phyloP scores from a whole-genome alignment of 495 filamentous ascomycete species.

The Talaromyces wortmannii region DNA sequence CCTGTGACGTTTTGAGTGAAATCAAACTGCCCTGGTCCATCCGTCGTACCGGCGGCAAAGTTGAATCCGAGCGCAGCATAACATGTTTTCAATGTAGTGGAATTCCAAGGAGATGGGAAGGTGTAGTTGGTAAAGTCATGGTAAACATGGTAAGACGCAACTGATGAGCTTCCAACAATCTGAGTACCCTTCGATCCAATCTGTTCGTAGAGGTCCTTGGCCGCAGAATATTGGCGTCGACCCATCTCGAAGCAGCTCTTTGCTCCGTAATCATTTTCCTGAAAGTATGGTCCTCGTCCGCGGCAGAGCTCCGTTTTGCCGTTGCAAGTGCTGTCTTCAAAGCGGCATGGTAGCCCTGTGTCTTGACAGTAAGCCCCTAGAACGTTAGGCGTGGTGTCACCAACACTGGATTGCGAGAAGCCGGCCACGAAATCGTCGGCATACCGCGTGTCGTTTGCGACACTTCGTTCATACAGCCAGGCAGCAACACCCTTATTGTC shows the following conservation, averaged over 20 bases:
- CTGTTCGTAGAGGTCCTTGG: constrained; percentile 53
- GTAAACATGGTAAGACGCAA: constrained; percentile 68
- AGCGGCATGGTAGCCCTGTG: constrained; percentile 57
- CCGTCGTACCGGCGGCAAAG: constrained; percentile 91
- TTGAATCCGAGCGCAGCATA: constrained; percentile 90
- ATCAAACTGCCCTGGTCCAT: constrained; percentile 89
- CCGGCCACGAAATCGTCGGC: constrained; percentile 79
- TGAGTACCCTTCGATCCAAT: constrained; percentile 37
- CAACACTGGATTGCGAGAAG: constrained; percentile 92
- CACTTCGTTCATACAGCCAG: constrained; percentile 71
- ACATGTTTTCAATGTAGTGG: constrained; percentile 66
- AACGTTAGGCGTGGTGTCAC: constrained; percentile 87
- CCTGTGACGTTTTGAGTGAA: constrained; percentile 82
- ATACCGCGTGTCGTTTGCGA: constrained; percentile 42
- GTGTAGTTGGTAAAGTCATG: constrained; percentile 68
- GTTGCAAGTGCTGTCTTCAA: constrained; percentile 73
- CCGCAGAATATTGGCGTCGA: constrained; percentile 55
- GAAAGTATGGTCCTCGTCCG: constrained; percentile 77
- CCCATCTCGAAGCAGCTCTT: constrained; percentile 72
- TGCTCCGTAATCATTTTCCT: constrained; percentile 59
- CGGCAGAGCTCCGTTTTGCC: constrained; percentile 74
- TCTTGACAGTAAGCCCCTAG: constrained; percentile 80
- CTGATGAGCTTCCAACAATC: constrained; percentile 45
- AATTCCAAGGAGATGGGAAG: constrained; percentile 69
- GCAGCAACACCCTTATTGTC: constrained; percentile 98